A percentile compares a stretch with the other conserved stretches of the same genome.
phyloP scores from a whole-genome alignment of 768 basidiomycete genomes.

The Lyophyllum decastes region DNA sequence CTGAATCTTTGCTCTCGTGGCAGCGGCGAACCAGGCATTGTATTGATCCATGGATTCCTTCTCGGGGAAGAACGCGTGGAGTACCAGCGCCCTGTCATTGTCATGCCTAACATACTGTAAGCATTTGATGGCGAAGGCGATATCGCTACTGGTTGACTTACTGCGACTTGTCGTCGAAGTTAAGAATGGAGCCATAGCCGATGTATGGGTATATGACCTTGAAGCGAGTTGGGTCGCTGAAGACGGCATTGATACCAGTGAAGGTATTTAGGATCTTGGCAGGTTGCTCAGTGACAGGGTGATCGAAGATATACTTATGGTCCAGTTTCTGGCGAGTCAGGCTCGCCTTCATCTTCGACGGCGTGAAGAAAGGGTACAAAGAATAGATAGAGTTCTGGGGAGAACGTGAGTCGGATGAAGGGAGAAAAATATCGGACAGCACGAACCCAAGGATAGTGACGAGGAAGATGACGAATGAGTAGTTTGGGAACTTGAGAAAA shows the following conservation, averaged over 20 bases:
- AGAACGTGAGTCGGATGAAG: background rate
- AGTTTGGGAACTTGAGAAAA: conserved; percentile 20
- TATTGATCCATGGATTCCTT: conserved; percentile 28
- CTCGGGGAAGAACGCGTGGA: conserved; percentile 38
- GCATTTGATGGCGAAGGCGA: conserved; percentile 11
- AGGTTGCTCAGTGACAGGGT: conserved; percentile 29
- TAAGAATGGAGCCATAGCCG: conserved; percentile 43
- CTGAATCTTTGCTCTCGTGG: conserved; percentile 28
- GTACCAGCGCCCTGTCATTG: conserved; percentile 27
- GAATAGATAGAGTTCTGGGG: conserved; percentile 16
- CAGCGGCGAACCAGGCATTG: conserved; percentile 28
- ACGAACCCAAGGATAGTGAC: conserved; percentile 19
- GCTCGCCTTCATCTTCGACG: conserved; percentile 33
- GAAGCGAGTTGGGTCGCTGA: conserved; percentile 36
- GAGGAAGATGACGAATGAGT: conserved; percentile 19
- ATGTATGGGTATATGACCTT: conserved; percentile 37
- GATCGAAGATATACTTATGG: conserved; percentile 41
- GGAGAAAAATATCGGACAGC: too few relatives aligned
- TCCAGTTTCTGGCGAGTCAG: conserved; percentile 40
- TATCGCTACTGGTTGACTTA: too few relatives aligned
- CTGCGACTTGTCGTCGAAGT: conserved; percentile 37
- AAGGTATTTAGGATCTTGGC: conserved; percentile 34
- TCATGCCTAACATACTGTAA: conserved; percentile 26
- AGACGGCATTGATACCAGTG: conserved; percentile 34
- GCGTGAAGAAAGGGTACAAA: conserved; percentile 44